These are phyloP conservation scores for Xeromyces bisporus DNA, from an alignment of 495 filamentous ascomycete species.

Conservation along the genomic window DNA sequence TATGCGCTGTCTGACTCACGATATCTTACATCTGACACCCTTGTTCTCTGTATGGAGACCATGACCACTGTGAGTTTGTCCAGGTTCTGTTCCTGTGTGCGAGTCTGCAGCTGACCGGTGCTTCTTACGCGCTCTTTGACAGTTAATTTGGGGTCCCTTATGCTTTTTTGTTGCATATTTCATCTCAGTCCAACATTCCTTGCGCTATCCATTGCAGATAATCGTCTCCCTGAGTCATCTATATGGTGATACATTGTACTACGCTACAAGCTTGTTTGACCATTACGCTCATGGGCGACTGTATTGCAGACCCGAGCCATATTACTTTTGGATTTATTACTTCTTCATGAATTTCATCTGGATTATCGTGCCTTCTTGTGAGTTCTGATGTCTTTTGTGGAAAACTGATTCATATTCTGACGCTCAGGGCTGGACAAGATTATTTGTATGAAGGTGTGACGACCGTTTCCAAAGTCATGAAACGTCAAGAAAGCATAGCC, in stretches of 20 bases:
- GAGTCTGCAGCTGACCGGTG: not conserved
- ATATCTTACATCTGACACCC: constrained; percentile 60
- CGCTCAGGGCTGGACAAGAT: constrained; percentile 15
- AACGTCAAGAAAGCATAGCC: constrained; percentile 20
- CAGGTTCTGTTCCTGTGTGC: not conserved
- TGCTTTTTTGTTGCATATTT: constrained; percentile 48
- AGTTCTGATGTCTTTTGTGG: constrained; percentile 9
- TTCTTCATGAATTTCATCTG: constrained; percentile 75
- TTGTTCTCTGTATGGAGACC: constrained; percentile 72
- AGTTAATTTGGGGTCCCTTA: constrained; percentile 68
- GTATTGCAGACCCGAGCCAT: constrained; percentile 58
- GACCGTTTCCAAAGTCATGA: constrained; percentile 30
- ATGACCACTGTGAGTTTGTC: constrained; percentile 51
- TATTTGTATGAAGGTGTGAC: constrained; percentile 35
- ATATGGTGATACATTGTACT: constrained; percentile 77
- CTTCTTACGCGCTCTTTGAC: constrained; percentile 1
- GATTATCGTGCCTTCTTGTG: constrained; percentile 56
- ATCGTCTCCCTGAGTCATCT: constrained; percentile 64
- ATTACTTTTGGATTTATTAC: constrained; percentile 84
- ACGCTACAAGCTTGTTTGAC: constrained; percentile 60
- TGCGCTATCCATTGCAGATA: constrained; percentile 55
- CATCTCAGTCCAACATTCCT: constrained; percentile 38
- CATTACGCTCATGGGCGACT: constrained; percentile 35
- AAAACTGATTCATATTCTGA: constrained; percentile 9
- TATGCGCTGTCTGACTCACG: constrained; percentile 72